phyloP scores from a whole-genome alignment of 768 basidiomycete species.

The Amanita subjunquillea region DNA sequence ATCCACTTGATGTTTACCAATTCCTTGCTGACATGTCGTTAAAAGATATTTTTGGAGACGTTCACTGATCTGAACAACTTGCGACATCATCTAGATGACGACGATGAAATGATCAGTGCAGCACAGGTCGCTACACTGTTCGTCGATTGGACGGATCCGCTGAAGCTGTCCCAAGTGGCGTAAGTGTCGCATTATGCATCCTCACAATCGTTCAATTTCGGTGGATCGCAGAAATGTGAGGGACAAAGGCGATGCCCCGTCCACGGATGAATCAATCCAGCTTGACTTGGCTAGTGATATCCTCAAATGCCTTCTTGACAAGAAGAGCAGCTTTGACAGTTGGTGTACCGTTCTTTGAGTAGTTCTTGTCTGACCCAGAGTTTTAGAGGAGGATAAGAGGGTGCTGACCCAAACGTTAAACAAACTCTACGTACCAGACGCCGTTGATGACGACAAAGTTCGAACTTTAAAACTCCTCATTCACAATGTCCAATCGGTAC shows the following conservation, averaged over 20 bases:
- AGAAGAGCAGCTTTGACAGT: conserved; percentile 44
- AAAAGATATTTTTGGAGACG: conserved; percentile 60
- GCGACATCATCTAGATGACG: conserved; percentile 58
- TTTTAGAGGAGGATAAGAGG: conserved; percentile 57
- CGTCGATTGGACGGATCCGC: conserved; percentile 83
- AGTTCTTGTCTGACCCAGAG: background rate
- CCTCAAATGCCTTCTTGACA: conserved; percentile 29
- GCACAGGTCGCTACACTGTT: conserved; percentile 71
- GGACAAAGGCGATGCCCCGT: conserved; percentile 10
- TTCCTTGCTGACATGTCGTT: background rate
- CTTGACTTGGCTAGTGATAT: conserved; percentile 50
- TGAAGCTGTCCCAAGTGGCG: conserved; percentile 44
- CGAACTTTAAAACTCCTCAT: conserved; percentile 53
- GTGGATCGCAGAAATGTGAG: conserved; percentile 10
- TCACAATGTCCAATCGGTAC: conserved; percentile 45
- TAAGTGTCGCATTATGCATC: conserved; percentile 11
- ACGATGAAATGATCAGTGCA: conserved; percentile 63
- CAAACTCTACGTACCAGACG: conserved; percentile 61
- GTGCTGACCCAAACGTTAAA: conserved; percentile 52
- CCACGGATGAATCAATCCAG: conserved; percentile 29
- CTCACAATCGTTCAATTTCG: background rate
- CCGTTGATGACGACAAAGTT: conserved; percentile 60
- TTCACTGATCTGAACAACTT: conserved; percentile 50
- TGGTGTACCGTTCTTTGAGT: conserved; percentile 19
- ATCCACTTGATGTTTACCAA: background rate